A percentile compares a stretch with the other conserved stretches of the same genome.
These are phyloP conservation scores for Quercus agrifolia DNA, from an alignment of 306 rosid genomes.

Conservation along the genomic window DNA sequence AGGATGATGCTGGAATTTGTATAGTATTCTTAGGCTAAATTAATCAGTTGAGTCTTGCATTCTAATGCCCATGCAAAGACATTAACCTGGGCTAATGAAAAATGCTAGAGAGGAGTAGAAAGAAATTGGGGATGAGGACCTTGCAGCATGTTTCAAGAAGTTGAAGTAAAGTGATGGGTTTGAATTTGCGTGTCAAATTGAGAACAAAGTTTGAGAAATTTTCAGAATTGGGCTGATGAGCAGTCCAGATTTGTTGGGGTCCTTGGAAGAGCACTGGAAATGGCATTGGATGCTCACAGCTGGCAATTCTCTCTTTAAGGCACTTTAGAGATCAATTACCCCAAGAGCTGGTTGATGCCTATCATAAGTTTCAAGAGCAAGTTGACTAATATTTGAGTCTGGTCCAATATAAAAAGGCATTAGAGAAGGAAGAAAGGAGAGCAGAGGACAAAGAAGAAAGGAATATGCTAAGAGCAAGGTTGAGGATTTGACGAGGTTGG, in stretches of 20 bases:
- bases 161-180: slow-evolving; percentile 15
- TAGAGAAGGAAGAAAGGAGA: slow-evolving; percentile 62
- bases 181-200: slow-evolving; percentile 55
- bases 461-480: slow-evolving; percentile 61
- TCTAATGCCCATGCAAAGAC: not conserved
- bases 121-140: slow-evolving; percentile 66
- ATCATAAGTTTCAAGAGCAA: slow-evolving; percentile 78
- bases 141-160: slow-evolving; percentile 53
- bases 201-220: slow-evolving; percentile 56
- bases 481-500: slow-evolving; percentile 62
- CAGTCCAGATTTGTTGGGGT: slow-evolving; percentile 53
- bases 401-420: slow-evolving; percentile 42
- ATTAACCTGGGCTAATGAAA: not conserved
- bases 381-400: slow-evolving; percentile 74
- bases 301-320: slow-evolving; percentile 66
- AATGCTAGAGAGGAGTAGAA: slow-evolving; percentile 58
- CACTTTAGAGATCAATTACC: slow-evolving; percentile 80
- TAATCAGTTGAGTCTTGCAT: not conserved
- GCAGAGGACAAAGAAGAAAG: slow-evolving; percentile 58
- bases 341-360: slow-evolving; percentile 64
- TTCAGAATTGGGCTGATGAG: slow-evolving; percentile 79
- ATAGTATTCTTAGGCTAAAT: not conserved
- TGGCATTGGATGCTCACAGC: slow-evolving; percentile 64
- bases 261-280: slow-evolving; percentile 60
- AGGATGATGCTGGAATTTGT: not conserved